Evolutionary conservation across 1,284 basidiomycete genomes (phyloP).

Genomic region (Heterobasidion parviporum): DNA sequence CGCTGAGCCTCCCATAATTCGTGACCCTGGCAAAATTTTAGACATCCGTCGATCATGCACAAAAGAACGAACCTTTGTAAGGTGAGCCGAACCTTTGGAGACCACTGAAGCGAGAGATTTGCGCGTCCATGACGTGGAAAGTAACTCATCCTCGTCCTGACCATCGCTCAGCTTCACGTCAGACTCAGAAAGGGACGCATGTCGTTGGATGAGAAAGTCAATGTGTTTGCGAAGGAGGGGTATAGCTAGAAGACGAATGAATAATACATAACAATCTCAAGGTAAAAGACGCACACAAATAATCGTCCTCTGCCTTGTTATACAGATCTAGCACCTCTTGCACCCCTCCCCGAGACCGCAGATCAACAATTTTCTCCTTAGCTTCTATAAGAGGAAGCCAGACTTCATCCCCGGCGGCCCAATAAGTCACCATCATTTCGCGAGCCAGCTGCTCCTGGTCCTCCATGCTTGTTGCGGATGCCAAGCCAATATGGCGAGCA

Average conservation of each 20-base stretch:
- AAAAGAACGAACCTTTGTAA: slow-evolving; percentile 40
- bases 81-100: slow-evolving; percentile 49
- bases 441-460: slow-evolving; percentile 53
- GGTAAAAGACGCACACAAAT: slow-evolving; percentile 56
- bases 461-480: slow-evolving; percentile 46
- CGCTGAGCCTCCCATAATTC: slow-evolving; percentile 63
- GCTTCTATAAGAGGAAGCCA: slow-evolving; percentile 56
- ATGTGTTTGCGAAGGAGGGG: slow-evolving; percentile 64
- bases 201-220: slow-evolving; percentile 53
- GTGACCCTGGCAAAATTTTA: slow-evolving; percentile 47
- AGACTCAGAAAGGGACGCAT: slow-evolving; percentile 37
- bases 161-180: slow-evolving; percentile 29
- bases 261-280: slow-evolving; percentile 9
- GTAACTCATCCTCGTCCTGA: slow-evolving; percentile 39
- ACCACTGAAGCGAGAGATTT: slow-evolving; percentile 46
- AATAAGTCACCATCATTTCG: slow-evolving; percentile 56
- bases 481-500: slow-evolving; percentile 53
- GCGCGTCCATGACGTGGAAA: slow-evolving; percentile 55
- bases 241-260: slow-evolving; percentile 44
- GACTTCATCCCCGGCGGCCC: slow-evolving; percentile 58
- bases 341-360: slow-evolving; percentile 42
- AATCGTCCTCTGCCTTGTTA: slow-evolving; percentile 67
- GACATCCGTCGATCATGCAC: not conserved
- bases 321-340: slow-evolving; percentile 58
- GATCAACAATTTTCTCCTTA: slow-evolving; percentile 38